Evolutionary conservation across 768 basidiomycete species (phyloP), one percentile per base, ranked within the genome.

Genomic region (Cytidiella melzeri): DNA sequence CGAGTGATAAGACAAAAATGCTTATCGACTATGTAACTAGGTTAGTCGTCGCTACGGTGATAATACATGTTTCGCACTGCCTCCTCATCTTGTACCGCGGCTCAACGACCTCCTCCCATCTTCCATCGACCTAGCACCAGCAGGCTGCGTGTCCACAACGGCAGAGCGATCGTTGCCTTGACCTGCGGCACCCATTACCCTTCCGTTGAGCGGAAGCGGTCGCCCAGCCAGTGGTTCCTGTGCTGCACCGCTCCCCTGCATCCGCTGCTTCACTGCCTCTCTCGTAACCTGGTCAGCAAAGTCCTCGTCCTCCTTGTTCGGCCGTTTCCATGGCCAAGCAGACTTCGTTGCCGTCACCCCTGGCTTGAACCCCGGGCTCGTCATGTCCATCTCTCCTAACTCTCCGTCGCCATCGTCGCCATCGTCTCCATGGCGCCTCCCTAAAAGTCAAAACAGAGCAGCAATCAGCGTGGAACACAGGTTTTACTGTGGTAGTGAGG

Each of bases 211-310:
- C 3, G 18, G 25, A 3, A 46, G 20, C 27, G 21, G 24, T 9
- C 28, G 42, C 19, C 24, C 28, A 12, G 34, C 37, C 5, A 23
- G 20, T 9, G 46, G 20, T 23, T 20, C 27, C 24, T 36, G 41
- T 15, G 10, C 15, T 39, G 15, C 13, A 13, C 4, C 24, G 36
- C 21, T 38, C 20, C 13, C n/a, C 30, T 34, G 30, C 30, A 7
- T 7, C 30, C 30, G 30, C 30, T 34, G 30, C 7, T 7, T 15
- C 15, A 7, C 30, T 34, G 30, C 30, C 7, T 34, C 30, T 34
- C 30, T 21, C 6, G 28, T n/a, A n/a, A 19, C 44, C 23, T 45
- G 43, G 11, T 51, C 37, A 10, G 19, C 24, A 20, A 51, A 51
- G 21, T 36, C 50, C 15, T 9, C 23, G 45, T 46, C 45, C 5